Conservation (phyloP, 345 rosid genomes). For the Corymbia maculata region DNA sequence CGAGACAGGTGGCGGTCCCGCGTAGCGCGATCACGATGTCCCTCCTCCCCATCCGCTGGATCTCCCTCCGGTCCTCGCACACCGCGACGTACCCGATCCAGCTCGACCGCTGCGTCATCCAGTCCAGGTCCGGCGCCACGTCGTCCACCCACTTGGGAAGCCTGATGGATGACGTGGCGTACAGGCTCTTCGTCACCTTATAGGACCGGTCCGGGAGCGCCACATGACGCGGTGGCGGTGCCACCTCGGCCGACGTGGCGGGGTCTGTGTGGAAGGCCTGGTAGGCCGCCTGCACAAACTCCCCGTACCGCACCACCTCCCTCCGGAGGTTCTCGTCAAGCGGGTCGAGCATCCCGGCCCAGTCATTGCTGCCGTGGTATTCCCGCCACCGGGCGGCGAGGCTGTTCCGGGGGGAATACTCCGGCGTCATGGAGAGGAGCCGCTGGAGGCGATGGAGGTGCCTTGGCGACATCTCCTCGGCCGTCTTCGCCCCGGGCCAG, state of each 20-base stretch:
- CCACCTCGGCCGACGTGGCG: constrained; percentile 28
- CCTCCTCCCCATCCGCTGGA: constrained; percentile 94
- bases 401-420: constrained; percentile 77
- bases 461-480: constrained; percentile 75
- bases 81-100: constrained; percentile 96
- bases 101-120: constrained; percentile 95
- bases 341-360: constrained; percentile 53
- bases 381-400: constrained; percentile 81
- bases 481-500: constrained; percentile 73
- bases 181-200: constrained; percentile 65
- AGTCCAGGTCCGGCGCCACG: constrained; percentile 73
- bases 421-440: constrained; percentile 56
- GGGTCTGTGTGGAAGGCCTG: constrained; percentile 68
- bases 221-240: constrained; percentile 42
- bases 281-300: constrained; percentile 48
- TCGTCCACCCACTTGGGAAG: constrained; percentile 82
- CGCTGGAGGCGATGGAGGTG: constrained; percentile 57
- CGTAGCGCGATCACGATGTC: constrained; percentile 86
- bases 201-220: constrained; percentile 58
- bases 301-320: constrained; percentile 55
- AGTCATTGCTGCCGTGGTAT: constrained; percentile 40
- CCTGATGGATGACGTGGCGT: constrained; percentile 81
- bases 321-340: constrained; percentile 58
- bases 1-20: constrained; percentile 89
- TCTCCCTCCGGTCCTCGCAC: constrained; percentile 69